These are phyloP conservation scores for Mycena kentingensis DNA, from an alignment of 768 basidiomycete species.

Conservation along the genomic window DNA sequence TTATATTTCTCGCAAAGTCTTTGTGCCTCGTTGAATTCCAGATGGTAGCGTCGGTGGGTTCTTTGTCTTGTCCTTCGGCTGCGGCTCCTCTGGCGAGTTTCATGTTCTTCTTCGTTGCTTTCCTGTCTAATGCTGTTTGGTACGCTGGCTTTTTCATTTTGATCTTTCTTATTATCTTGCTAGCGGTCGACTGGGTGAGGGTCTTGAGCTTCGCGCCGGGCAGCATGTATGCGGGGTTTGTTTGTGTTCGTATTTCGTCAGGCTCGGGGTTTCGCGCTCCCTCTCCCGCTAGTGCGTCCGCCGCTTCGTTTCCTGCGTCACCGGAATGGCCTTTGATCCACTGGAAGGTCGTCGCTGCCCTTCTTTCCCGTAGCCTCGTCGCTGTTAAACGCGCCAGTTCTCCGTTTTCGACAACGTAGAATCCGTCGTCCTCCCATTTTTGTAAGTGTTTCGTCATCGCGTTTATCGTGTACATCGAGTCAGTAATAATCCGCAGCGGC, in stretches of 20 bases:
- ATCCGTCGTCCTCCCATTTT: constrained; percentile 13
- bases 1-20: no score
- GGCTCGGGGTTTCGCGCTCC: not conserved
- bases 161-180: not conserved
- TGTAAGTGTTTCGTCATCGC: not conserved
- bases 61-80: not conserved
- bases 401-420: not conserved
- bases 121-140: not conserved
- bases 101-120: not conserved
- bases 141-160: not conserved
- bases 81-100: not conserved
- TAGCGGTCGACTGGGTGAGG: not conserved
- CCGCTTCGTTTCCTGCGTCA: constrained; percentile 6
- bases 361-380: constrained; percentile 1
- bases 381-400: not conserved
- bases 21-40: not conserved
- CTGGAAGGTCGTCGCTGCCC: not conserved
- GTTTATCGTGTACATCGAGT: constrained; percentile 5
- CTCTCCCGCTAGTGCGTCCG: constrained; percentile 8
- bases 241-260: not conserved
- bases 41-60: not conserved
- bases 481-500: not conserved
- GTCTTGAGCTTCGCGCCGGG: not conserved
- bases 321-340: constrained; percentile 15
- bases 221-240: not conserved